These are phyloP conservation scores for Trametes cingulata DNA, from an alignment of 768 basidiomycete genomes.

Conservation along the genomic window DNA sequence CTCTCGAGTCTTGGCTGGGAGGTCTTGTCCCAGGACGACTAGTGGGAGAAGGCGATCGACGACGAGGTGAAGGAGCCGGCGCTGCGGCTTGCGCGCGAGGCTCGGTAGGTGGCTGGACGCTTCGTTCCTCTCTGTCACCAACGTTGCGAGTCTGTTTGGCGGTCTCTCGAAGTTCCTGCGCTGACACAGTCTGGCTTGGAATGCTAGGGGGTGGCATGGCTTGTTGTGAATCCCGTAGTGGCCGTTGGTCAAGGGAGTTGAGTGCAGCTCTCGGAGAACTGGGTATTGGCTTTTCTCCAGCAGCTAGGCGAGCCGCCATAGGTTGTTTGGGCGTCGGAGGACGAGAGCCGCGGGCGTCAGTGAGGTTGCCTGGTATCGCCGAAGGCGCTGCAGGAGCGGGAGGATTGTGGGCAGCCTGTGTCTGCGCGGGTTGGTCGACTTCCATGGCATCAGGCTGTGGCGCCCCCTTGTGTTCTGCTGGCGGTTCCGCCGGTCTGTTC, in stretches of 20 bases:
- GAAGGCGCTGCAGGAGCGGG: background rate
- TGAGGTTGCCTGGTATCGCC: background rate
- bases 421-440: slow-evolving; percentile 28
- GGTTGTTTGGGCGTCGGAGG: slow-evolving; percentile 20
- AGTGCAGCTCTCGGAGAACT: slow-evolving; percentile 14
- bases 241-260: background rate
- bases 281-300: slow-evolving; percentile 8
- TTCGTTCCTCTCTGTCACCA: slow-evolving; percentile 41
- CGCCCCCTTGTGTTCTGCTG: slow-evolving; percentile 20
- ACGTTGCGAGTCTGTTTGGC: slow-evolving; percentile 58
- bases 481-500: slow-evolving; percentile 37
- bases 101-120: slow-evolving; percentile 33
- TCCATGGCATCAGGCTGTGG: slow-evolving; percentile 36
- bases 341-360: slow-evolving; percentile 1
- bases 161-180: slow-evolving; percentile 79
- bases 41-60: slow-evolving; percentile 64
- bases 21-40: slow-evolving; percentile 70
- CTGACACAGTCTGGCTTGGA: slow-evolving; percentile 77
- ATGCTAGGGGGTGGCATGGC: slow-evolving; percentile 76
- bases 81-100: slow-evolving; percentile 49
- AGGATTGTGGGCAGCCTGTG: background rate
- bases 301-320: slow-evolving; percentile 4
- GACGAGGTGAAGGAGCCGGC: slow-evolving; percentile 54
- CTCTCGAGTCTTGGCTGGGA: slow-evolving; percentile 69
- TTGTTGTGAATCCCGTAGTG: slow-evolving; percentile 37